Evolutionary conservation across 2,329 filamentous ascomycete species (phyloP), one percentile per base, ranked within the genome.

Genomic region (Penicillium crustosum): DNA sequence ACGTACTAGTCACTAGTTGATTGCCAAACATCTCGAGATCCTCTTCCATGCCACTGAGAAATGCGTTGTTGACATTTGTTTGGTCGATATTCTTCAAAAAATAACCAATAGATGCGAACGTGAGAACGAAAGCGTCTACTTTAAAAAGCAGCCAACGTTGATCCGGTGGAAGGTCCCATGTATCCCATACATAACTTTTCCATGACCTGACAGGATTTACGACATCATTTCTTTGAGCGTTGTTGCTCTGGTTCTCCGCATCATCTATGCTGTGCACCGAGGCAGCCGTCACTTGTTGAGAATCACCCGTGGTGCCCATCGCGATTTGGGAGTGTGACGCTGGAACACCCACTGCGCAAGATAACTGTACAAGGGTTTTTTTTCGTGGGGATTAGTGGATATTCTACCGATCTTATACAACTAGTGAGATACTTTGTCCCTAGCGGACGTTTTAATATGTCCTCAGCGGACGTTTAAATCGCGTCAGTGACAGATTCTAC

Each of bases 41-140:
- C 47, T 74, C 72, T 36, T 73, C 67, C 72, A 75, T 75, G 15
- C 73, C 72, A 38, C 69, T 70, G 23, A 74, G 70, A 56, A 73
- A 75, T 35, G 77, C 76, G 66, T 79, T 79, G 27, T 73, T 75
- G 47, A 79, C 62, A 44, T 79, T 79, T 6, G 69, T 70, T 33
- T 76, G 73, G 44, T 79, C 77, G 1, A 79, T 65, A 53, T 73
- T 68, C 21, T 68, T 68, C 48, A 70, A 47, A 45, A 72, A 70
- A 41, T 70, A 71, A 0, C 69, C 68, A 27, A 72, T 57, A 9
- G 66, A 71, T 9, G 68, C 61, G 43, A 67, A 68, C 1, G 64
- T 69, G 9, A 72, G 62, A 5, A 70, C 63, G 41, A 66, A 68
- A 4, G 64, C 57, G 44, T 72, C 69, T 15, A 72, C 63, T 58